These are phyloP conservation scores for Pichia insulana DNA, from an alignment of 805 yeast genomes.

Conservation along the genomic window DNA sequence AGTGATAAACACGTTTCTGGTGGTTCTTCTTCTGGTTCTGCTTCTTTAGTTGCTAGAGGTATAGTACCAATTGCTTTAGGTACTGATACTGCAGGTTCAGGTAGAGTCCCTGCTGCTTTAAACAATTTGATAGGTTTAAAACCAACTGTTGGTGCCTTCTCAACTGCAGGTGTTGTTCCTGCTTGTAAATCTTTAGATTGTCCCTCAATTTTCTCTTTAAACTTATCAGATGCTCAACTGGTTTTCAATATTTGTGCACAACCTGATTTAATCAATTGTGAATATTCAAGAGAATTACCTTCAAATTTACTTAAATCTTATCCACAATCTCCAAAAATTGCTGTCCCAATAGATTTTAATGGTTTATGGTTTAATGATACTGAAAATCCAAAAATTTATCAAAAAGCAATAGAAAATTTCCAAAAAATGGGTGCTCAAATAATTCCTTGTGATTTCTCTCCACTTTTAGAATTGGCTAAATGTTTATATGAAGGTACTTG, in stretches of 20 bases:
- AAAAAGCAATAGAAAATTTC: conserved; percentile 49
- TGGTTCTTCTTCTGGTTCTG: conserved; percentile 96
- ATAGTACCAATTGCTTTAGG: conserved; percentile 84
- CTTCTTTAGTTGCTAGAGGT: conserved; percentile 83
- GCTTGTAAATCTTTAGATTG: conserved; percentile 94
- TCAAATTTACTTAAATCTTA: conserved; percentile 52
- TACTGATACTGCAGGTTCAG: conserved; percentile 97
- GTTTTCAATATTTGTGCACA: conserved; percentile 64
- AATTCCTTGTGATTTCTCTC: conserved; percentile 60
- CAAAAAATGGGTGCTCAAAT: conserved; percentile 47
- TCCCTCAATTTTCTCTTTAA: conserved; percentile 76
- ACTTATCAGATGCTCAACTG: conserved; percentile 74
- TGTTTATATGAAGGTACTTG: conserved; percentile 97
- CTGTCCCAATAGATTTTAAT: conserved; percentile 61
- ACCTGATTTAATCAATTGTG: conserved; percentile 60
- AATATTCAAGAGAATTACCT: conserved; percentile 74
- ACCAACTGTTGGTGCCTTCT: conserved; percentile 84
- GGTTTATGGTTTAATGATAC: conserved; percentile 68
- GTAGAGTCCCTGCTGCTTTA: conserved; percentile 93
- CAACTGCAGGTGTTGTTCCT: conserved; percentile 90
- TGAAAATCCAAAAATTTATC: conserved; percentile 65
- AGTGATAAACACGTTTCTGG: conserved; percentile 76
- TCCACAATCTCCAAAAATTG: conserved; percentile 54
- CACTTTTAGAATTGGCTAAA: conserved; percentile 71
- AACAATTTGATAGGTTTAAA: conserved; percentile 88